A percentile compares a stretch with the other conserved stretches of the same genome.
These are phyloP conservation scores for Pulicaria dysenterica DNA, from an alignment of 129 eudicot genomes.

Conservation along the genomic window DNA sequence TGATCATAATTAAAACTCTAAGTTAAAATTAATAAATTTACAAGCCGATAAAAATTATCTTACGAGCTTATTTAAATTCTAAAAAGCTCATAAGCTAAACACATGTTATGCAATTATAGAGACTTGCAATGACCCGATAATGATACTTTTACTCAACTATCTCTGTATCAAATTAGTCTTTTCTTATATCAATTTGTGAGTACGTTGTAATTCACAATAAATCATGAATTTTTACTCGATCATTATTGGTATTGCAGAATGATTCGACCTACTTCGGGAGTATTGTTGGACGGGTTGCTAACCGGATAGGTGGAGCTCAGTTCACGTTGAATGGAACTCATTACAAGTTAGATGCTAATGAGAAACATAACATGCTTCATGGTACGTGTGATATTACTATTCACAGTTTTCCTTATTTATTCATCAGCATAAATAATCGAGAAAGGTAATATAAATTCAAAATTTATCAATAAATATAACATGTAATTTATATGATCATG, in stretches of 20 bases:
- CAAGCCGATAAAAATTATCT: no score
- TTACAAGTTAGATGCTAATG: slow-evolving; percentile 71
- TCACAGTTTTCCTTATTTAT: background rate
- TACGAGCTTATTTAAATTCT: no score
- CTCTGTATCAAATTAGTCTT: no score
- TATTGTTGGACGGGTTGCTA: slow-evolving; percentile 74
- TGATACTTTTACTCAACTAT: no score
- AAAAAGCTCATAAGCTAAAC: no score
- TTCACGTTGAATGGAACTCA: slow-evolving; percentile 59
- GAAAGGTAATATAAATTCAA: no score
- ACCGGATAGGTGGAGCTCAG: slow-evolving; percentile 76
- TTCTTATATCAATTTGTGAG: background rate
- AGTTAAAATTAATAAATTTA: no score
- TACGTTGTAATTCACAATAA: background rate
- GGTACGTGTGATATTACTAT: slow-evolving; percentile 31
- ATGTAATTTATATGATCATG: no score
- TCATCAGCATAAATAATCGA: background rate
- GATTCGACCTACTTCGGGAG: slow-evolving; percentile 64
- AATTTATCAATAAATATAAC: no score
- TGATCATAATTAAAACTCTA: no score
- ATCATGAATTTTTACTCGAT: background rate
- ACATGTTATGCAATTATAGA: no score
- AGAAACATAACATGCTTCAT: slow-evolving; percentile 65
- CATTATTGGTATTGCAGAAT: slow-evolving; percentile 43
- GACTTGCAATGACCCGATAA: no score